Evolutionary conservation across 1,284 basidiomycete species (phyloP).

Genomic region (Cutaneotrichosporon sp.): DNA sequence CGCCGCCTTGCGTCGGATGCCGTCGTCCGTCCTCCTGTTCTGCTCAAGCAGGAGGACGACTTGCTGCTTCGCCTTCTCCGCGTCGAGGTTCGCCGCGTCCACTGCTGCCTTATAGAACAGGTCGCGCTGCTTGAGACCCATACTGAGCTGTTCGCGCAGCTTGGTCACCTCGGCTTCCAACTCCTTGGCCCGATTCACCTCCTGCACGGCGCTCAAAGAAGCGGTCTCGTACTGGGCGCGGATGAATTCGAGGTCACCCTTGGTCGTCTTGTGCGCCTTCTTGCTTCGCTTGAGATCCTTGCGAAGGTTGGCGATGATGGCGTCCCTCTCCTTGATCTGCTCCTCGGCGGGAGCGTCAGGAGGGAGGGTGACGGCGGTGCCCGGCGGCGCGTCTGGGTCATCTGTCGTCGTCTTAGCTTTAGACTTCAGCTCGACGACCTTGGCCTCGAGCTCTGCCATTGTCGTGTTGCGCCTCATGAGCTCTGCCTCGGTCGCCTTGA

Average conservation of each 20-base stretch:
- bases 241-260: conserved; percentile 31
- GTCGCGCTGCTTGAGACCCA: conserved; percentile 44
- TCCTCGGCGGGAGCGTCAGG: conserved; percentile 7
- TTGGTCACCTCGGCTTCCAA: conserved; percentile 28
- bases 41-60: conserved; percentile 41
- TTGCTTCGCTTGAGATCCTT: conserved; percentile 17
- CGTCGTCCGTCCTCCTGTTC: conserved; percentile 43
- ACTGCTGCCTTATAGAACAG: conserved; percentile 29
- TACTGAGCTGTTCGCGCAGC: conserved; percentile 35
- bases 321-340: conserved; percentile 16
- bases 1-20: conserved; percentile 35
- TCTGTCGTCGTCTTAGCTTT: background rate
- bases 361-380: conserved; percentile 1
- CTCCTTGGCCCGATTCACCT: conserved; percentile 26
- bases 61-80: conserved; percentile 24
- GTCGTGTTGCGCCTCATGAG: conserved; percentile 1
- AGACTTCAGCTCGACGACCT: background rate
- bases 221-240: conserved; percentile 36
- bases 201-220: conserved; percentile 31
- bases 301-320: conserved; percentile 14
- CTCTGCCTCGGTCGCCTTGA: conserved; percentile 1
- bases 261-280: conserved; percentile 11
- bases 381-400: background rate
- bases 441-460: conserved; percentile 4
- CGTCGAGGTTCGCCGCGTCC: conserved; percentile 13